Evolutionary conservation across 371 early-diverging fungal genomes (phyloP), one percentile per base, ranked within the genome.

Genomic region (Syncephalis fuscata): DNA sequence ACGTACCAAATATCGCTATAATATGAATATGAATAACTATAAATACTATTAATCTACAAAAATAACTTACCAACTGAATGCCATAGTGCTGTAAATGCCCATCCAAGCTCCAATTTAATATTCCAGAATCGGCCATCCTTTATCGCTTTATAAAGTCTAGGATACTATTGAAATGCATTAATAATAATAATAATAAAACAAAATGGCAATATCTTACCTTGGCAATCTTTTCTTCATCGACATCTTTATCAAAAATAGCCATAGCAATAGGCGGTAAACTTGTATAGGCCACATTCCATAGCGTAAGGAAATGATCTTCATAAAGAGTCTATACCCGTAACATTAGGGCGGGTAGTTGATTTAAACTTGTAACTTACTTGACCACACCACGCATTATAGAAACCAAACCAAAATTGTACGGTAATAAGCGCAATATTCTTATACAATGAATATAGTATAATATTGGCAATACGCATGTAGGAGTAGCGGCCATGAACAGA

Each of bases 401-500:
- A 72, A 39, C 76, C 80, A 61, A 71, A 80, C 63, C 78, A 76
- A 23, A 78, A 76, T 58, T 76, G 76, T 20, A 73, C 68, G 17
- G 79, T 65, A 38, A 80, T 73, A 65, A 83, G 74, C 17, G 82
- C 78, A 26, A 85, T 71, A 53, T 84, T 85, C 63, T 89, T 89
- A 72, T 83, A 86, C 59, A 90, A 87, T 54, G 70, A 87, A 50
- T 65, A 84, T 60, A 77, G 78, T 50, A 77, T 78, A 44, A 82
- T 67, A 57, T 74, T 73, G 52, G 80, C 68, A 50, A 84, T 64
- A 23, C 89, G 71, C 41, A 74, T 66, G 50, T 88, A 88, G 45
- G 78, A 71, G 73, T 77, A 86, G n/a, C 77, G 65, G 0, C 89
- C 89, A 52, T 88, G 89, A 26, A 86, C 83, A 39, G 85, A 66